Evolutionary conservation across 495 filamentous ascomycete species (phyloP), one percentile per base, ranked within the genome.

Genomic region (Emericellopsis terricola): DNA sequence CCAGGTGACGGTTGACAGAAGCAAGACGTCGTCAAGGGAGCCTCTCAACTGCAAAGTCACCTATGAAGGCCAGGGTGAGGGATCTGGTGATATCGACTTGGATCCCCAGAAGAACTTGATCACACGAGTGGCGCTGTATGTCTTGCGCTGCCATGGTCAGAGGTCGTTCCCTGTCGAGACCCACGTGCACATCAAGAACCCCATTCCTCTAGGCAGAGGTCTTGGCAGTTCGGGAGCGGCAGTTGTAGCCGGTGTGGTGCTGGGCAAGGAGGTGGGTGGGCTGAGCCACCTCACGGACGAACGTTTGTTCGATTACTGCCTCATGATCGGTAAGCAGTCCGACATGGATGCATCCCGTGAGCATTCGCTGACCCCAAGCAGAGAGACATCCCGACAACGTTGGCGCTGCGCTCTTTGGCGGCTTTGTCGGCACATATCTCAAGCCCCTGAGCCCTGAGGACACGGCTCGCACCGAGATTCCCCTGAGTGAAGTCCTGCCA

Each of bases 371-470:
- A n/a, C n/a, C n/a, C n/a, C 28, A 3, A n/a, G 18, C 34, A 68
- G 87, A 96, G 55, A 75, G 87, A 18, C 89, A 97, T 56, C 89
- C 89, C 3, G 89, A 97, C 59, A 96, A 97, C 44, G 81, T 97
- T 20, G 91, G 82, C 39, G 89, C 89, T 1, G 84, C 87, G 1
- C 68, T 94, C 18, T 94, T 85, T 48, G 89, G 89, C 29, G 89
- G 89, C n/a, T 94, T 97, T 48, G 81, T 94, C 11, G 89, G 89
- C 19, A 91, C 84, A 7, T 94, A 94, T 43, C 66, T 94, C 29
- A 91, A 84, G 54, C 84, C 91, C 36, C 66, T 96, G 36, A 70
- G 78, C 36, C 78, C 82, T 3, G 78, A 77, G 52, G 85, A 94
- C 43, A 78, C 77, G 37, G 78, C 76, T 20, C 68, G 84, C 19